These are phyloP conservation scores for Colletotrichum zoysiae DNA, from an alignment of 2,329 filamentous ascomycete genomes.

Conservation along the genomic window DNA sequence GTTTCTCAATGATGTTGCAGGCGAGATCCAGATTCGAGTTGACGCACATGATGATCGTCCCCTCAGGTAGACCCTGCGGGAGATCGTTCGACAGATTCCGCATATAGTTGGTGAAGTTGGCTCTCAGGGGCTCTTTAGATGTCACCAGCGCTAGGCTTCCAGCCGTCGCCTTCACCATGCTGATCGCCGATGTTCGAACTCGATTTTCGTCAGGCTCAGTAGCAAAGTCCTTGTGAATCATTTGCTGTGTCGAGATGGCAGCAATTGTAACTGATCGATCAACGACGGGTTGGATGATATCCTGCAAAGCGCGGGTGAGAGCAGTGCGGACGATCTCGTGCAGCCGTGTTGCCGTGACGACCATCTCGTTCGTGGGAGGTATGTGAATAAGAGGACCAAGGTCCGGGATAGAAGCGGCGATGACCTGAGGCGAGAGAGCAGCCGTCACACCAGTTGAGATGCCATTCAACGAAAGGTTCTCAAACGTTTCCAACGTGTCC, in stretches of 20 bases:
- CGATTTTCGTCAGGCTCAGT: constrained; percentile 92
- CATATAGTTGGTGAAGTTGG: constrained; percentile 98
- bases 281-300: constrained; percentile 97
- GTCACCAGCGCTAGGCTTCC: constrained; percentile 97
- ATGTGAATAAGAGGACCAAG: constrained; percentile 83
- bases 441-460: constrained; percentile 76
- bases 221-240: constrained; percentile 96
- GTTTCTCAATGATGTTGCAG: constrained; percentile 93
- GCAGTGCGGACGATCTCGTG: constrained; percentile 86
- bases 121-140: constrained; percentile 94
- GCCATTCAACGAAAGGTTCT: constrained; percentile 82
- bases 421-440: constrained; percentile 81
- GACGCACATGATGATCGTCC: constrained; percentile 97
- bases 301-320: constrained; percentile 89
- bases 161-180: constrained; percentile 94
- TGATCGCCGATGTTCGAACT: constrained; percentile 86
- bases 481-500: constrained; percentile 84
- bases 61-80: constrained; percentile 88
- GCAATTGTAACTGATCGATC: constrained; percentile 98
- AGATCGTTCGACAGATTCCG: constrained; percentile 76
- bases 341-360: constrained; percentile 76
- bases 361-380: constrained; percentile 83
- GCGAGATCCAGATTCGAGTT: constrained; percentile 97
- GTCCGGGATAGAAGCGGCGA: constrained; percentile 86
- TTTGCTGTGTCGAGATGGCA: constrained; percentile 94